A percentile compares a stretch with the other conserved stretches of the same genome.
Evolutionary conservation across 2,329 filamentous ascomycete species (phyloP).

Genomic region (Verticillium nonalfalfae): DNA sequence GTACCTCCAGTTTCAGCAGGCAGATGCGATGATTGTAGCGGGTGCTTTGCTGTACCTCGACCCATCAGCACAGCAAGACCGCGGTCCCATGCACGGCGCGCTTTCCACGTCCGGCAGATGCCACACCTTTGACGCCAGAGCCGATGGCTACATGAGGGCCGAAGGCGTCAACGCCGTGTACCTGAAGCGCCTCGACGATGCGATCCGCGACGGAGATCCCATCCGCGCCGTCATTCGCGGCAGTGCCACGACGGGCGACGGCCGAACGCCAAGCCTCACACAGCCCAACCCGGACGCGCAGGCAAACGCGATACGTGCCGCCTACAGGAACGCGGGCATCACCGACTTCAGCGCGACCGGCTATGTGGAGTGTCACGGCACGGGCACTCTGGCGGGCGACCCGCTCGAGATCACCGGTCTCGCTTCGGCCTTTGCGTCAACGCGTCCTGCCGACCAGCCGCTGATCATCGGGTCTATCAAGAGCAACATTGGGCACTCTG

Average conservation of each 20-base stretch:
- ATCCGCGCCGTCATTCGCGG: conserved; percentile 23
- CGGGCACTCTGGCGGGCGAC: conserved; percentile 30
- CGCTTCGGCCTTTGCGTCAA: conserved; percentile 16
- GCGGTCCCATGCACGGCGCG: conserved; percentile 1
- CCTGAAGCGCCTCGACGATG: conserved; percentile 35
- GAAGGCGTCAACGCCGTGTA: conserved; percentile 35
- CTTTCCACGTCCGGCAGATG: not conserved
- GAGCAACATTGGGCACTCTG: conserved; percentile 23
- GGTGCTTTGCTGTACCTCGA: conserved; percentile 15
- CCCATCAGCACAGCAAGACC: conserved; percentile 17
- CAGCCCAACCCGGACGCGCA: conserved; percentile 21
- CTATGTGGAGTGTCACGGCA: conserved; percentile 32
- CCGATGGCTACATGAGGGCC: conserved; percentile 37
- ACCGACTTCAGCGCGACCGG: conserved; percentile 11
- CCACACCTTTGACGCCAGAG: conserved; percentile 17
- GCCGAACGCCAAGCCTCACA: conserved; percentile 26
- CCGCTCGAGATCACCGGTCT: conserved; percentile 23
- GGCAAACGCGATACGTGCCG: conserved; percentile 18
- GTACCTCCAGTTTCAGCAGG: conserved; percentile 10
- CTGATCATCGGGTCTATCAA: conserved; percentile 24
- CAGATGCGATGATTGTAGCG: conserved; percentile 5
- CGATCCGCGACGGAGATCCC: conserved; percentile 32
- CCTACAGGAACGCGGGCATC: conserved; percentile 20
- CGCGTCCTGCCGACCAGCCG: conserved; percentile 4
- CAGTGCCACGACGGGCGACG: conserved; percentile 22